Evolutionary conservation across 495 filamentous ascomycete species (phyloP).

Genomic region (Penicillium fimorum): DNA sequence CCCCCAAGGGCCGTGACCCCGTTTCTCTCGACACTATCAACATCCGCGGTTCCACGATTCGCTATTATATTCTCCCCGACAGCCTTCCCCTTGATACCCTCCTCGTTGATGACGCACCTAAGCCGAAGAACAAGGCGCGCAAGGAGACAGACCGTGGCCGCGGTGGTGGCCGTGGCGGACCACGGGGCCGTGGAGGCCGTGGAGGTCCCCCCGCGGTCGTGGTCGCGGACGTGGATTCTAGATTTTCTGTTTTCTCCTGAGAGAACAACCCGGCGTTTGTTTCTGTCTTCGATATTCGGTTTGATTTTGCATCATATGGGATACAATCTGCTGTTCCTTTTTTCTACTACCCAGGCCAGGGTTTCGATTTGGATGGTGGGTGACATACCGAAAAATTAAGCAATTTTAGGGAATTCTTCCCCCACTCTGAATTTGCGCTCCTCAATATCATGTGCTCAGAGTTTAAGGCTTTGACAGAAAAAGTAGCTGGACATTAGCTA

Average conservation of each 20-base stretch:
- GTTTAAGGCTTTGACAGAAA: background rate
- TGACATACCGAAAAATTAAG: constrained; percentile 16
- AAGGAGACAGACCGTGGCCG: constrained; percentile 81
- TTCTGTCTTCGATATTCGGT: constrained; percentile 25
- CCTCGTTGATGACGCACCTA: constrained; percentile 91
- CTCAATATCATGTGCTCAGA: background rate
- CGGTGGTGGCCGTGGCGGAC: constrained; percentile 57
- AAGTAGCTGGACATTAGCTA: background rate
- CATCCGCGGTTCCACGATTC: constrained; percentile 87
- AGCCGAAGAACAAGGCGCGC: constrained; percentile 98
- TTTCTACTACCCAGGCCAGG: constrained; percentile 17
- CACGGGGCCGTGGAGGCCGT: constrained; percentile 53
- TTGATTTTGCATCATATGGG: constrained; percentile 30
- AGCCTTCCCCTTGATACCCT: constrained; percentile 91
- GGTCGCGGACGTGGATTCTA: constrained; percentile 58
- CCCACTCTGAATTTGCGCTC: background rate
- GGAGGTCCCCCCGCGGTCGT: constrained; percentile 65
- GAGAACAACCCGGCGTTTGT: constrained; percentile 29
- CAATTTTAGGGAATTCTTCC: constrained; percentile 5
- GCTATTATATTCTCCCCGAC: constrained; percentile 93
- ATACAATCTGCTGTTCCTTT: constrained; percentile 17
- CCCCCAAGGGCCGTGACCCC: constrained; percentile 77
- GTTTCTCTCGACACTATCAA: constrained; percentile 93
- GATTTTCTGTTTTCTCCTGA: constrained; percentile 20
- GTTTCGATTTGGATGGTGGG: constrained; percentile 19